Conservation (phyloP, 306 rosid species). For the Citrullus amarus region DNA sequence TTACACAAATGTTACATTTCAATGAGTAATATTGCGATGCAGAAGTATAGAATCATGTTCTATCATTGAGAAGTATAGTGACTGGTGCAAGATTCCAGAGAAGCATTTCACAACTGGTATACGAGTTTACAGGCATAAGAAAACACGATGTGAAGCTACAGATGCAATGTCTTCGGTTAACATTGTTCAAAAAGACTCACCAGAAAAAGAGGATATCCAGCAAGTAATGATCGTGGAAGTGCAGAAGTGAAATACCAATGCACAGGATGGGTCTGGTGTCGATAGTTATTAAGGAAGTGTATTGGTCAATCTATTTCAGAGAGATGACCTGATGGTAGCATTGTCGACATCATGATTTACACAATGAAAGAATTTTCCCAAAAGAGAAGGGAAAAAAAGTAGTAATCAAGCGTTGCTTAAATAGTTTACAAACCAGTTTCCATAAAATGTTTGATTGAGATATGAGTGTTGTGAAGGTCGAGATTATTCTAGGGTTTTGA, state of each 20-base stretch:
- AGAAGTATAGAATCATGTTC: neutral
- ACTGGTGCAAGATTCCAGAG: neutral
- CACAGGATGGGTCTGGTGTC: slow-evolving; percentile 55
- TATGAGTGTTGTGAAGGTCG: neutral
- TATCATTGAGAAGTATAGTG: neutral
- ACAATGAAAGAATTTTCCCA: neutral
- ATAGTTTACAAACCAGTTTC: neutral
- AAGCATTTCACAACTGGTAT: neutral
- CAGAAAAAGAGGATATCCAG: slow-evolving; percentile 83
- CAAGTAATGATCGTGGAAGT: slow-evolving; percentile 83
- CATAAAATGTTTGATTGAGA: neutral
- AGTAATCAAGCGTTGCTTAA: neutral
- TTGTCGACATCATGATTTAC: neutral
- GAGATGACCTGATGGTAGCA: neutral
- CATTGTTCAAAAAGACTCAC: slow-evolving; percentile 26
- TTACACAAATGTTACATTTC: neutral
- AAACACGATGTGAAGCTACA: neutral
- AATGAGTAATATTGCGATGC: neutral
- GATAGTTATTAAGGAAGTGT: slow-evolving; percentile 26
- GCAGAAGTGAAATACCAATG: slow-evolving; percentile 97
- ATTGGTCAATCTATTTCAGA: neutral
- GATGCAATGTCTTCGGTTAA: neutral
- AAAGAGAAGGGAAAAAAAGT: neutral
- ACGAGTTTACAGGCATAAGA: neutral
- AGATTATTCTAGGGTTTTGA: neutral